Base-by-base conservation (phyloP, 495 filamentous ascomycete species). In the Corynascus novoguineensis region DNA sequence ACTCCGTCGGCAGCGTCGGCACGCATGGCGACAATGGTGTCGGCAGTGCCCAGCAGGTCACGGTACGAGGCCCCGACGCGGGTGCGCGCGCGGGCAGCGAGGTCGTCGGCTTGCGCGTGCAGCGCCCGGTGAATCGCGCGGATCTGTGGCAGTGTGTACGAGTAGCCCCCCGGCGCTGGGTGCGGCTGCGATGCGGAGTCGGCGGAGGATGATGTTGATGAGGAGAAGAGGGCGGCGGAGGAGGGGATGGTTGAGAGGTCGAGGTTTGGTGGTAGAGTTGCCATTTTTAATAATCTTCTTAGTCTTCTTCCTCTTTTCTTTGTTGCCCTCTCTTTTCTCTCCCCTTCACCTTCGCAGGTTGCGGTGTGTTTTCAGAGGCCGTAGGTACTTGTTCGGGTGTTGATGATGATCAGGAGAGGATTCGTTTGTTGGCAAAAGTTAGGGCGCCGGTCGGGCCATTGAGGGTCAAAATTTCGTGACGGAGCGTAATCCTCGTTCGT, bases 21-120 rank as follows among this genome's bases (percentile, higher is more conserved):
- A 42, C 91, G 85, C 92, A 98, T 97, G 47, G 83, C 78, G 27
- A 97, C 84, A 64, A 98, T 98, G 24, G 84, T 82, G 67, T 96
- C 91, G 28, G 93, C 93, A 0, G 95, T 97, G 45, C 88, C 88
- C 19, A 98, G 83, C 11, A 97, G 83, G 60, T 95, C 89, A 65
- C 93, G 84, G 71, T 98, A 98, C 68, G 89, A 87, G 55, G 81
- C 88, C n/a, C 93, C 95, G 64, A 97, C 93, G 57, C 95, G 84
- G 45, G 87, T 87, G 71, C 93, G 86, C 71, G 97, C 81, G 65
- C 88, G 89, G 67, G 89, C 86, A 64, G 87, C 86, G 72, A 92
- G 96, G 73, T 87, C 89, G 44, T 84, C 81, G 62, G 92, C 72
- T 46, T 77, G 74, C 12, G 61, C 63, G 46, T 80, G 80, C 6